Base-by-base conservation (phyloP, 768 basidiomycete genomes). In the Lactifluus subvellereus region DNA sequence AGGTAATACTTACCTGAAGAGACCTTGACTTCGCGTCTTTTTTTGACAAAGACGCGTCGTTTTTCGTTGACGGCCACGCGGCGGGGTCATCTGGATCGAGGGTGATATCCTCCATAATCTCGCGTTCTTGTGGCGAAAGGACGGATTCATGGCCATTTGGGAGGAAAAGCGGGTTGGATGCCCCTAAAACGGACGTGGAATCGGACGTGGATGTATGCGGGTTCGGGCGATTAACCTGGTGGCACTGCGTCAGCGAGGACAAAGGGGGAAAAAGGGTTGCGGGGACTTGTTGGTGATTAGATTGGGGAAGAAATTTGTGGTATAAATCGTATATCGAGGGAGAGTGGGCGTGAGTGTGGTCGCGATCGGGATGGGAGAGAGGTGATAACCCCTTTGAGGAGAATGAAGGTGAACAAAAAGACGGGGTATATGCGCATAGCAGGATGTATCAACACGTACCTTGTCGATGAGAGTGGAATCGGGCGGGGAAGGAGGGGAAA, bases 21-120 rank as follows among this genome's bases (percentile, higher is more conserved):
- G 30, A 14, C 4, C n/a, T 43, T 16, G 32, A 18, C 38, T 13
- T 43, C 54, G 48, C 30, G 49, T 43, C 54, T 27, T 14, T 37
- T 4, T 45, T 53, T 8, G 22, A 22, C 9, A 22, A 18, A 51
- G 51, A 57, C 61, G 61, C 51, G 61, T 59, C 47, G 14, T 51
- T 48, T 16, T 11, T 4, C 4, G 16, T 9, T 9, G 30, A 48
- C 1, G 48, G 7, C 58, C 63, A 64, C 42, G 49, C 54, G 53
- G 38, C 40, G 32, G 48, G 45, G 54, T 59, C 65, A 42, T 66
- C 65, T 2, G 49, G 61, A 43, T 54, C 61, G 22, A 58, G 45
- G 0, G 65, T 66, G 48, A 66, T 64, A 20, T 66, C 65, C 6
- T 42, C 65, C 65, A 66, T 64, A 32, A 66, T 58, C 53, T 58